phyloP scores from a whole-genome alignment of 2,329 filamentous ascomycete species.

The Macrophomina tecta region DNA sequence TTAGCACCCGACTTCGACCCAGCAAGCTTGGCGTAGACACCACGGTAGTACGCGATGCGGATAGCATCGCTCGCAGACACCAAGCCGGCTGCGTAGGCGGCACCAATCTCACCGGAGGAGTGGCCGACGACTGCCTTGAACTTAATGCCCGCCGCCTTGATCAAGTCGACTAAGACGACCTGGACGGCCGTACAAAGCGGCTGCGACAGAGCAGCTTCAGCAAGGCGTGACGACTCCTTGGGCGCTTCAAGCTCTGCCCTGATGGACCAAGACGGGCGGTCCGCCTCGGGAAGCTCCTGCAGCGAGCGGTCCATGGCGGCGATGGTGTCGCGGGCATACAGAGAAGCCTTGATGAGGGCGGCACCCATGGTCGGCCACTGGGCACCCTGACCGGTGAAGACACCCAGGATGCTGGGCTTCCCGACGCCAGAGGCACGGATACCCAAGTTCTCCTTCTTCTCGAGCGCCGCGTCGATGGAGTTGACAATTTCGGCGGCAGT shows the following conservation, averaged over 20 bases:
- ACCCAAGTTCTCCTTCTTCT: too few species aligned
- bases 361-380: conserved; percentile 33
- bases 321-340: too few species aligned
- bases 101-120: conserved; percentile 50
- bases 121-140: conserved; percentile 49
- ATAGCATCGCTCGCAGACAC: conserved; percentile 33
- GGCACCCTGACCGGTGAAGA: conserved; percentile 43
- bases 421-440: too few species aligned
- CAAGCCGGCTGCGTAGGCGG: conserved; percentile 43
- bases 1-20: background rate
- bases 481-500: too few species aligned
- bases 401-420: conserved; percentile 25
- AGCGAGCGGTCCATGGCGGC: too few species aligned
- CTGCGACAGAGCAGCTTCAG: conserved; percentile 38
- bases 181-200: conserved; percentile 47
- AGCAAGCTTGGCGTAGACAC: conserved; percentile 26
- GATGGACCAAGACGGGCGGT: conserved; percentile 30
- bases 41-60: conserved; percentile 35
- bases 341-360: background rate
- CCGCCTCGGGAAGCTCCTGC: background rate
- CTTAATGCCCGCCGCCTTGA: conserved; percentile 35
- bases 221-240: conserved; percentile 25
- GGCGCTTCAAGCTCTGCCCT: conserved; percentile 27
- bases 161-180: conserved; percentile 39
- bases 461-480: too few species aligned